phyloP scores from a whole-genome alignment of 2,329 filamentous ascomycete genomes.

The Penicillium sp. region DNA sequence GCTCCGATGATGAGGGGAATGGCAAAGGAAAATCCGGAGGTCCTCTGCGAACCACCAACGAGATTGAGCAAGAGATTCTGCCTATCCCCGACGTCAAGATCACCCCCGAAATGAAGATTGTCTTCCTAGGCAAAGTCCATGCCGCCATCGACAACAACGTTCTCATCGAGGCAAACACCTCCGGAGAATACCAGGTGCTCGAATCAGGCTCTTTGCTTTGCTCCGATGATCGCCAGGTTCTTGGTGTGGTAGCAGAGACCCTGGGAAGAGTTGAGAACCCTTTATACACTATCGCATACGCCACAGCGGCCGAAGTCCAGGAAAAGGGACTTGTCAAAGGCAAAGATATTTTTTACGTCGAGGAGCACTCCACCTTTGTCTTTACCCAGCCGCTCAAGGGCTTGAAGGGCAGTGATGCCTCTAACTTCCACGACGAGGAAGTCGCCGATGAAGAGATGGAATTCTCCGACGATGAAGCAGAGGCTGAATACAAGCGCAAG shows the following conservation, averaged over 20 bases:
- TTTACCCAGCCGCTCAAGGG: constrained; percentile 78
- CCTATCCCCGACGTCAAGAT: constrained; percentile 76
- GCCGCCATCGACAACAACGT: constrained; percentile 73
- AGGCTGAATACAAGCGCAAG: constrained; percentile 72
- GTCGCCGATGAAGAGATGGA: constrained; percentile 80
- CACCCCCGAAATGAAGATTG: constrained; percentile 70
- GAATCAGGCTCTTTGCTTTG: constrained; percentile 82
- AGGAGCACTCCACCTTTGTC: constrained; percentile 73
- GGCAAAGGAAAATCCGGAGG: constrained; percentile 45
- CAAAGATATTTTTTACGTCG: constrained; percentile 72
- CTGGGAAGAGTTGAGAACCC: constrained; percentile 83
- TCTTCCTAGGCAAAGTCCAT: constrained; percentile 70
- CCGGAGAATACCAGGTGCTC: constrained; percentile 79
- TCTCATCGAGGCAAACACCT: constrained; percentile 72
- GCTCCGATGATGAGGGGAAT: constrained; percentile 72
- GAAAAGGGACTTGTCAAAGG: constrained; percentile 65
- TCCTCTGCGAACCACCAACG: constrained; percentile 76
- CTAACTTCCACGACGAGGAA: constrained; percentile 93
- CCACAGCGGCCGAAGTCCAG: constrained; percentile 63
- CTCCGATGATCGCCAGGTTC: constrained; percentile 66
- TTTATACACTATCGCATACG: constrained; percentile 77
- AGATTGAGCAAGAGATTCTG: constrained; percentile 59
- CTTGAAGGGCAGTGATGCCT: constrained; percentile 86
- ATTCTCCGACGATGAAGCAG: constrained; percentile 94
- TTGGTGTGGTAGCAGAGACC: constrained; percentile 80